These are phyloP conservation scores for Ophiocordyceps camponoti-rufipedis DNA, from an alignment of 2,329 filamentous ascomycete genomes.

Conservation along the genomic window DNA sequence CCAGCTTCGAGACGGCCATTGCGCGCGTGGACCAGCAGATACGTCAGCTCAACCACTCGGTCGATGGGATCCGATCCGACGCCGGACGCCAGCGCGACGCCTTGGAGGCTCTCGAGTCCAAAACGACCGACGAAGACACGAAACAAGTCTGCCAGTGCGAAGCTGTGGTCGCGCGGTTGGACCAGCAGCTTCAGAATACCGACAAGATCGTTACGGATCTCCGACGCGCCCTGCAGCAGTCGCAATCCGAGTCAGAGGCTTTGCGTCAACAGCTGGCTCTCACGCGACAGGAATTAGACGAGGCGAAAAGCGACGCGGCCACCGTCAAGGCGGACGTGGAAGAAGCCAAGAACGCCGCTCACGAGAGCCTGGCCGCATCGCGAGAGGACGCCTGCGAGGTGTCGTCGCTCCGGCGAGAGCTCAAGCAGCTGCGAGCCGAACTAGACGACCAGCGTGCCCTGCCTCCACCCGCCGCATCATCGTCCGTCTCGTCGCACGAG, in stretches of 20 bases:
- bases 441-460: slow-evolving; percentile 9
- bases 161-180: slow-evolving; percentile 4
- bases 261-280: slow-evolving; percentile 8
- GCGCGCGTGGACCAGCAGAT: slow-evolving; percentile 16
- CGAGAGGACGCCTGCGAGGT: slow-evolving; percentile 14
- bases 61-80: slow-evolving; percentile 10
- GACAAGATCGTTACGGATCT: slow-evolving; percentile 6
- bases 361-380: slow-evolving; percentile 7
- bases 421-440: slow-evolving; percentile 13
- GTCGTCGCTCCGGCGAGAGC: slow-evolving; percentile 12
- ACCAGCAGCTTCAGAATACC: slow-evolving; percentile 8
- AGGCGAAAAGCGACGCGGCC: slow-evolving; percentile 7
- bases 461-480: slow-evolving; percentile 2
- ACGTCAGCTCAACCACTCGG: slow-evolving; percentile 11
- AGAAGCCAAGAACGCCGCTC: slow-evolving; percentile 7
- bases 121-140: slow-evolving; percentile 4
- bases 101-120: slow-evolving; percentile 9
- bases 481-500: slow-evolving; percentile 12
- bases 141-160: slow-evolving; percentile 1
- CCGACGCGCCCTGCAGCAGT: slow-evolving; percentile 5
- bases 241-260: slow-evolving; percentile 3
- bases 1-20: slow-evolving; percentile 16
- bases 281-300: slow-evolving; percentile 8
- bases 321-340: slow-evolving; percentile 8
- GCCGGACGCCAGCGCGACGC: slow-evolving; percentile 7